These are phyloP conservation scores for Suhomyces kunorum DNA, from an alignment of 1,139 yeast species.

Conservation along the genomic window DNA sequence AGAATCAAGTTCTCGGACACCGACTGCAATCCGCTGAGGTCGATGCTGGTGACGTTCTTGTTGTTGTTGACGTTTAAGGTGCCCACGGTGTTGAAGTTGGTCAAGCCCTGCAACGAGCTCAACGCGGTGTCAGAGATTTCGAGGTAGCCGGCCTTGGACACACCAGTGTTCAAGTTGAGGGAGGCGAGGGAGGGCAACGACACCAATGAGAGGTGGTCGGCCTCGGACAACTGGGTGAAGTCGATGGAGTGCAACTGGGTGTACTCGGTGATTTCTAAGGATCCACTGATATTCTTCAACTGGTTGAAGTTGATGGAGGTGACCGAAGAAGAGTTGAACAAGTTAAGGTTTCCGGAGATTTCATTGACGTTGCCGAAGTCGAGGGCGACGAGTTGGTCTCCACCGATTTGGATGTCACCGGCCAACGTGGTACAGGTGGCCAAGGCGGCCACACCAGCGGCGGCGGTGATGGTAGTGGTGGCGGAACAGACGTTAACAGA, in stretches of 20 bases:
- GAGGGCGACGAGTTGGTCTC: conserved; percentile 37
- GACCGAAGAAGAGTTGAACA: conserved; percentile 46
- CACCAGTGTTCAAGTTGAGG: conserved; percentile 41
- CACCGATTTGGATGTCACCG: conserved; percentile 43
- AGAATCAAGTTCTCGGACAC: conserved; percentile 42
- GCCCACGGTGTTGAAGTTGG: conserved; percentile 35
- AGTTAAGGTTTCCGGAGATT: conserved; percentile 36
- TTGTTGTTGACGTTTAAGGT: conserved; percentile 47
- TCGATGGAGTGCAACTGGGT: conserved; percentile 46
- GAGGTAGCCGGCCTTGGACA: conserved; percentile 36
- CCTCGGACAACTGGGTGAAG: conserved; percentile 34
- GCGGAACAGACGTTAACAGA: conserved; percentile 39
- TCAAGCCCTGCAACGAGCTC: conserved; percentile 38
- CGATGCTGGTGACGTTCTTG: conserved; percentile 43
- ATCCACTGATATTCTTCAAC: conserved; percentile 39
- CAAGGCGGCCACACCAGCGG: conserved; percentile 37
- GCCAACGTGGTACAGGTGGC: conserved; percentile 45
- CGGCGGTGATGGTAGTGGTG: conserved; percentile 39
- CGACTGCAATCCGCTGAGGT: conserved; percentile 36
- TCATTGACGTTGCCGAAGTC: conserved; percentile 38
- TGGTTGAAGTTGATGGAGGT: conserved; percentile 35
- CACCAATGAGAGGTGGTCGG: conserved; percentile 36
- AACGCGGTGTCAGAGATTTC: conserved; percentile 49
- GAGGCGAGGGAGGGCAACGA: conserved; percentile 48
- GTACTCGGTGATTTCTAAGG: conserved; percentile 38